phyloP scores from a whole-genome alignment of 192 early-diverging fungal genomes.

The Coemansia sp. region DNA sequence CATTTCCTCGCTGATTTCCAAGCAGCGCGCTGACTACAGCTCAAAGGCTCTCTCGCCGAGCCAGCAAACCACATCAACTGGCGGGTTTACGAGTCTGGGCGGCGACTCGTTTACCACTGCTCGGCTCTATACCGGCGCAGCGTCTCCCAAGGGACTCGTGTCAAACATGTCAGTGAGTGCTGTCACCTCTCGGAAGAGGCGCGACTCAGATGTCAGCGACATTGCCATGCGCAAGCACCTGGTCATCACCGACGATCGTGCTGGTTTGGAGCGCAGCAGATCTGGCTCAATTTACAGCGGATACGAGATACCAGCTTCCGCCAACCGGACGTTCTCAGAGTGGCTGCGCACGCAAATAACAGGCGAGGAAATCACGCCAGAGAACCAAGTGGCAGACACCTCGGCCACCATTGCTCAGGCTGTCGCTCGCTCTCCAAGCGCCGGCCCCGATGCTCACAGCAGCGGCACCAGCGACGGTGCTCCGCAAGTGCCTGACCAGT shows the following conservation, averaged over 20 bases:
- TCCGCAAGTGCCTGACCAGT: not conserved
- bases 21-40: not conserved
- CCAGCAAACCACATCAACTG: not conserved
- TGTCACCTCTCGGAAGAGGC: not conserved
- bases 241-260: constrained; percentile 5
- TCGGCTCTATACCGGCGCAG: constrained; percentile 9
- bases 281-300: not conserved
- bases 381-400: constrained; percentile 3
- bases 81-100: constrained; percentile 8
- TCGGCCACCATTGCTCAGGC: not conserved
- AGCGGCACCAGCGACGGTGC: not conserved
- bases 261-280: not conserved
- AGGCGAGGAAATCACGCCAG: not conserved
- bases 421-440: constrained; percentile 2
- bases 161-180: not conserved
- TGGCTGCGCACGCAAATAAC: constrained; percentile 27
- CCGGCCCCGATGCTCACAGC: not conserved
- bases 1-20: not conserved
- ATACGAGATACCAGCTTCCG: not conserved
- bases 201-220: constrained; percentile 42
- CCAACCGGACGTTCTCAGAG: constrained; percentile 14
- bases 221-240: constrained; percentile 48
- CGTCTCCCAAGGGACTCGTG: constrained; percentile 7
- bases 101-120: constrained; percentile 30
- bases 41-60: not conserved